phyloP scores from a whole-genome alignment of 768 basidiomycete species.

The Lactarius psammicola region DNA sequence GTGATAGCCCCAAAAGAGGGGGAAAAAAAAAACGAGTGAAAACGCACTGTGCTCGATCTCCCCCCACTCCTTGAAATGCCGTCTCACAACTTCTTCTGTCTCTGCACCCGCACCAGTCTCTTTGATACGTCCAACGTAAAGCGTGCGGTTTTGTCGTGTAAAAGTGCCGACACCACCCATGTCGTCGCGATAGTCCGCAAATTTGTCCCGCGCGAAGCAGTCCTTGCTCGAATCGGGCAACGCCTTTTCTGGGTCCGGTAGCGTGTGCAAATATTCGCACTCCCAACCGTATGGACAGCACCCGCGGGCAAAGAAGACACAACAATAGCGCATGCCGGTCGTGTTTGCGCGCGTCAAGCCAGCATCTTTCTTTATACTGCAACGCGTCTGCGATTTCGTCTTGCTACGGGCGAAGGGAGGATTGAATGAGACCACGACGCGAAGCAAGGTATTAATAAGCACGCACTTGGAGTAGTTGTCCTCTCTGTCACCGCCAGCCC shows the following conservation, averaged over 20 bases:
- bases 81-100: slow-evolving; percentile 84
- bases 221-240: slow-evolving; percentile 93
- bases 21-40: no score
- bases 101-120: slow-evolving; percentile 87
- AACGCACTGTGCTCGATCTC: slow-evolving; percentile 85
- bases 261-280: slow-evolving; percentile 91
- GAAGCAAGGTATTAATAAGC: slow-evolving; percentile 1
- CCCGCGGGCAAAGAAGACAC: slow-evolving; percentile 93
- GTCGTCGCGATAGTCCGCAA: slow-evolving; percentile 95
- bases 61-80: slow-evolving; percentile 97
- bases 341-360: slow-evolving; percentile 95
- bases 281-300: slow-evolving; percentile 99
- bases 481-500: slow-evolving; percentile 99
- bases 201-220: slow-evolving; percentile 96
- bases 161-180: slow-evolving; percentile 99
- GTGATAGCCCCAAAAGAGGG: slow-evolving; percentile 29
- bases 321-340: slow-evolving; percentile 88
- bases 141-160: slow-evolving; percentile 87
- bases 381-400: slow-evolving; percentile 91
- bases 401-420: slow-evolving; percentile 52
- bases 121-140: slow-evolving; percentile 93
- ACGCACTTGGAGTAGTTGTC: slow-evolving; percentile 93
- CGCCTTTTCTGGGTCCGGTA: slow-evolving; percentile 67
- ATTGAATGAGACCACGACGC: slow-evolving; percentile 18
- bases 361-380: slow-evolving; percentile 81